These are phyloP conservation scores for Ammopiptanthus mongolicus DNA, from an alignment of 306 rosid species.

Conservation along the genomic window DNA sequence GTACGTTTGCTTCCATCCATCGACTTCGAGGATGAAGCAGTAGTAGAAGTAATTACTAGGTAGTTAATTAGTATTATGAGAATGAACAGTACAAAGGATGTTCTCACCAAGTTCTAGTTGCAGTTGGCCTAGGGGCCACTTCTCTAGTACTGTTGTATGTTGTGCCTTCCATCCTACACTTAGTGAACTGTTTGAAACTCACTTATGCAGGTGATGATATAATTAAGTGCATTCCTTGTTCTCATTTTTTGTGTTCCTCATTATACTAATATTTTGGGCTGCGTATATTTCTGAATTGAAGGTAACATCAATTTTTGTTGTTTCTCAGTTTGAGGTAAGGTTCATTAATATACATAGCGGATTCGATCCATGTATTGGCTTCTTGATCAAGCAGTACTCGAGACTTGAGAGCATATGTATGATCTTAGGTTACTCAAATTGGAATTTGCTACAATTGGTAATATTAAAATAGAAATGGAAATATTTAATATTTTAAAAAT, in stretches of 20 bases:
- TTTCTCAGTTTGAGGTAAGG: not conserved
- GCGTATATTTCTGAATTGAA: slow-evolving; percentile 7
- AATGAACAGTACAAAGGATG: not conserved
- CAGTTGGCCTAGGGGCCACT: not conserved
- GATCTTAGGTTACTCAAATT: not conserved
- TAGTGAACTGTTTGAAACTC: slow-evolving; percentile 10
- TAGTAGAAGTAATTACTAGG: not conserved
- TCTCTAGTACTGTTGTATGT: not conserved
- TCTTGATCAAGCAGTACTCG: not conserved
- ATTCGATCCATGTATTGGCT: not conserved
- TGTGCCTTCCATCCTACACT: not conserved
- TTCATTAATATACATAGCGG: not conserved
- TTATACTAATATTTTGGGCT: not conserved
- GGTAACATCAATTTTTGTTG: not conserved
- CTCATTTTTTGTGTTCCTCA: not conserved
- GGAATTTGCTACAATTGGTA: not conserved
- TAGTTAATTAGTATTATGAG: not conserved
- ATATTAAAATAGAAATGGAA: not conserved
- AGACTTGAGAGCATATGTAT: not conserved
- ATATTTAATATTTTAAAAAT: not conserved
- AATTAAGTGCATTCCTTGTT: not conserved
- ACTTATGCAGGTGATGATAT: not conserved
- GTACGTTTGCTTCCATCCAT: not conserved
- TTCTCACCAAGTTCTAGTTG: not conserved
- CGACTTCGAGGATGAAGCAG: not conserved